Conservation (phyloP, 1,139 yeast species). For the Yarrowia galli region DNA sequence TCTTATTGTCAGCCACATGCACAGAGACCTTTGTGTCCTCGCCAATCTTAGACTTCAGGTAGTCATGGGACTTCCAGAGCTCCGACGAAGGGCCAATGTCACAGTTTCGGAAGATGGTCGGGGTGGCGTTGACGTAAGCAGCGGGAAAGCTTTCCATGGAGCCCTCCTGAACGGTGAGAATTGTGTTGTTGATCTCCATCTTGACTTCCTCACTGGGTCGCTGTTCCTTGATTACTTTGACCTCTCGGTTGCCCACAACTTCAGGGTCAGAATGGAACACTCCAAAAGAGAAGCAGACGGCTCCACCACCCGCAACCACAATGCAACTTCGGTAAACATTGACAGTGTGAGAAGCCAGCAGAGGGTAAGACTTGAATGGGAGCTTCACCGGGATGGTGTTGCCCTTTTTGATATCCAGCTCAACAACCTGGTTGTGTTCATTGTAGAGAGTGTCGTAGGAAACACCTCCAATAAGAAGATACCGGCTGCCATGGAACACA, state of each 20-base stretch:
- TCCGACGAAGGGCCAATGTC: constrained; percentile 47
- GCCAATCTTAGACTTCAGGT: constrained; percentile 48
- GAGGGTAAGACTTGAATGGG: constrained; percentile 52
- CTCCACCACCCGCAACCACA: constrained; percentile 72
- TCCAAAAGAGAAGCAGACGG: constrained; percentile 85
- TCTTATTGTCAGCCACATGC: constrained; percentile 46
- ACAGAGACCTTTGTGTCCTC: constrained; percentile 46
- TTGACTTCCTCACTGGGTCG: constrained; percentile 34
- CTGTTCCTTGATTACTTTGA: constrained; percentile 17
- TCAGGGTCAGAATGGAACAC: constrained; percentile 26
- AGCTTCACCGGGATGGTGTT: constrained; percentile 31
- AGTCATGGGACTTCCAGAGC: constrained; percentile 49
- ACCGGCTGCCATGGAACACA: constrained; percentile 29
- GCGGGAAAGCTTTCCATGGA: constrained; percentile 4
- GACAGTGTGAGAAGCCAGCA: constrained; percentile 67
- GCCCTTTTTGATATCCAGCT: constrained; percentile 48
- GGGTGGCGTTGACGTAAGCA: constrained; percentile 35
- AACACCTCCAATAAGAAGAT: constrained; percentile 63
- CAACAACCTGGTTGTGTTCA: constrained; percentile 53
- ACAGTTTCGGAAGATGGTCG: constrained; percentile 41
- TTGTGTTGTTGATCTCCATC: constrained; percentile 1
- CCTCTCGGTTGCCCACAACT: not conserved
- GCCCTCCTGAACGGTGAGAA: not conserved
- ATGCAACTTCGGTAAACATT: constrained; percentile 45
- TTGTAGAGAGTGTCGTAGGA: constrained; percentile 55